These are phyloP conservation scores for Globisporangium rhizosaccharum DNA, from an alignment of 352 stramenopile species.

Conservation along the genomic window DNA sequence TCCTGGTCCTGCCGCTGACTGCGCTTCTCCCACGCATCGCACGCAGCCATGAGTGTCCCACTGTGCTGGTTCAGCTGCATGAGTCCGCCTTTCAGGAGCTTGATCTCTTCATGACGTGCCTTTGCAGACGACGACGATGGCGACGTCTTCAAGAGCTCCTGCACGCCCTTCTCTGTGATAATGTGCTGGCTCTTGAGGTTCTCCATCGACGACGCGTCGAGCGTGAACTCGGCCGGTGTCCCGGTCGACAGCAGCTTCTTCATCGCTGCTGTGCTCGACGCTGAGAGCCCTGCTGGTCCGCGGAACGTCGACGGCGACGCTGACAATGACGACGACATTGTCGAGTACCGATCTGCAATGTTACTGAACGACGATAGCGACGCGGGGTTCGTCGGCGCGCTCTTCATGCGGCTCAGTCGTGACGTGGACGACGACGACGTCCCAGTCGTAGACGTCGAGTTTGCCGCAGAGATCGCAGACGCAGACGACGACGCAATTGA, in stretches of 20 bases:
- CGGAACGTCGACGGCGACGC: constrained; percentile 20
- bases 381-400: neutral
- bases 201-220: constrained; percentile 36
- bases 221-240: constrained; percentile 36
- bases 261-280: constrained; percentile 19
- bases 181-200: constrained; percentile 69
- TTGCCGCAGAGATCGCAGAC: constrained; percentile 11
- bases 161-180: constrained; percentile 50
- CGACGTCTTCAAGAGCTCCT: constrained; percentile 49
- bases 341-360: constrained; percentile 16
- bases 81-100: constrained; percentile 43
- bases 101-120: constrained; percentile 41
- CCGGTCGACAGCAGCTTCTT: constrained; percentile 38
- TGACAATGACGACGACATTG: constrained; percentile 23
- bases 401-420: constrained; percentile 8
- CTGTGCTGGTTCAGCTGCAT: constrained; percentile 35
- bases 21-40: constrained; percentile 38
- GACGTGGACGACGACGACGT: constrained; percentile 7
- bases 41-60: constrained; percentile 40
- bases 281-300: constrained; percentile 11
- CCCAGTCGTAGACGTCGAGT: constrained; percentile 10
- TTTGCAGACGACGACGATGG: constrained; percentile 35
- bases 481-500: constrained; percentile 14
- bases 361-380: constrained; percentile 14
- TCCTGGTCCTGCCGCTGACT: constrained; percentile 42